Base-by-base conservation (phyloP, 306 rosid genomes). In the Cucurbita argyrosperma region DNA sequence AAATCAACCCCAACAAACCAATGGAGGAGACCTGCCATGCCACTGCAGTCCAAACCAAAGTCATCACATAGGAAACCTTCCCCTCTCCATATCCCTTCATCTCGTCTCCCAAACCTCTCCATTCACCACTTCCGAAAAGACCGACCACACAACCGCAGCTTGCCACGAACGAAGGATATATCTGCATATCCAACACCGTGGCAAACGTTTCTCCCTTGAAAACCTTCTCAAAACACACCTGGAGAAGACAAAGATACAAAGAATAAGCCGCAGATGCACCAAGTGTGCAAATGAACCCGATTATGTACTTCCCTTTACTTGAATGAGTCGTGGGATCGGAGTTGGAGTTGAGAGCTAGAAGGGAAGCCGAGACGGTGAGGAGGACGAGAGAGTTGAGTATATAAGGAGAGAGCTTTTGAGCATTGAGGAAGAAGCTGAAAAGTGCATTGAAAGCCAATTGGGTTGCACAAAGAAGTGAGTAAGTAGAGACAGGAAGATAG, bases 401-500 rank as follows among this genome's bases (percentile, higher is more conserved):
- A 62, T 18, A 76, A 64, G 82, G 75, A 21, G 83, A 83, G 79
- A 81, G 54, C 62, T 72, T 78, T 3, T 79, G 82, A 18, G 81
- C 80, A 58, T 83, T 86, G 56, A 86, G 80, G 60, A 83, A 77
- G 84, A 79, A 79, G 15, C 87, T 81, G 79, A 86, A 79, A 23
- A 86, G 16, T 21, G 86, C 84, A 74, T 71, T 86, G 80, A 86
- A 86, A 38, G 82, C 80, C 53, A 86, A 61, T 18, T 82, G 82
- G 7, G 88, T 55, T 58, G 86, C 80, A 43, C 75, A 37, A 38
- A 86, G 76, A 16, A 86, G 86, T 6, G 88, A 56, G 61, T 43
- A 82, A 19, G 88, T 84, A 9, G 90, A 82, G 40, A 83, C 85
- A 67, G 84, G 87, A 68, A 85, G 82, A 75, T 81, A 74, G 15